phyloP scores from a whole-genome alignment of 495 filamentous ascomycete genomes.

The Penicillium ucsense region DNA sequence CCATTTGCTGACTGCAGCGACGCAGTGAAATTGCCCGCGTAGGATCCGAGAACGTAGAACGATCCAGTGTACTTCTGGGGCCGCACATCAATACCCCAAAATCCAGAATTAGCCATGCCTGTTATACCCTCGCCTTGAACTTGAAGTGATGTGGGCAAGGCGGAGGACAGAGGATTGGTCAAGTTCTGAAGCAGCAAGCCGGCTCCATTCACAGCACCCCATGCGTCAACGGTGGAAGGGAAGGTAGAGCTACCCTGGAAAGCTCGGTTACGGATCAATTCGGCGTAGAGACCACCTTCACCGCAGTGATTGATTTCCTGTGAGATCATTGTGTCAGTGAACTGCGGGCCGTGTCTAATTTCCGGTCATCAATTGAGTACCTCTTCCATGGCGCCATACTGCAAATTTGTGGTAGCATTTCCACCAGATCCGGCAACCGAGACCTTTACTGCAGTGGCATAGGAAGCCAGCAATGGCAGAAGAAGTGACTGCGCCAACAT shows the following conservation, averaged over 20 bases:
- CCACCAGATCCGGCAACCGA: constrained; percentile 40
- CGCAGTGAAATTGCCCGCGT: constrained; percentile 20
- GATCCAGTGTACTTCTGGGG: constrained; percentile 42
- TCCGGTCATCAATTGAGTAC: constrained; percentile 6
- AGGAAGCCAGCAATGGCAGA: constrained; percentile 20
- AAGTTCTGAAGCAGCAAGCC: constrained; percentile 43
- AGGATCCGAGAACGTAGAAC: constrained; percentile 47
- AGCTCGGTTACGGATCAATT: constrained; percentile 61
- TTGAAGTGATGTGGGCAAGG: constrained; percentile 51
- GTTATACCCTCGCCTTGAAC: constrained; percentile 37
- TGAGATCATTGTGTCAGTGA: neutral
- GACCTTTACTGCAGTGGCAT: constrained; percentile 20
- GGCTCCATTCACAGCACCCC: constrained; percentile 43
- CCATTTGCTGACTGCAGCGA: constrained; percentile 22
- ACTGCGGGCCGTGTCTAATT: no score
- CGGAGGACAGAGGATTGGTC: constrained; percentile 46
- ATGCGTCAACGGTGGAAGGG: constrained; percentile 39
- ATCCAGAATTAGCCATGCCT: constrained; percentile 51
- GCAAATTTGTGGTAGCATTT: constrained; percentile 40
- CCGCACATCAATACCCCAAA: constrained; percentile 53
- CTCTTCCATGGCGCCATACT: constrained; percentile 54
- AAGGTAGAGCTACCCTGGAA: constrained; percentile 49
- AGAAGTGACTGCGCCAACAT: constrained; percentile 18
- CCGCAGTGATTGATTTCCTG: constrained; percentile 67
- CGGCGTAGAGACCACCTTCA: constrained; percentile 68